These are phyloP conservation scores for Solanum piurae DNA, from an alignment of 257 asterid genomes.

Conservation along the genomic window DNA sequence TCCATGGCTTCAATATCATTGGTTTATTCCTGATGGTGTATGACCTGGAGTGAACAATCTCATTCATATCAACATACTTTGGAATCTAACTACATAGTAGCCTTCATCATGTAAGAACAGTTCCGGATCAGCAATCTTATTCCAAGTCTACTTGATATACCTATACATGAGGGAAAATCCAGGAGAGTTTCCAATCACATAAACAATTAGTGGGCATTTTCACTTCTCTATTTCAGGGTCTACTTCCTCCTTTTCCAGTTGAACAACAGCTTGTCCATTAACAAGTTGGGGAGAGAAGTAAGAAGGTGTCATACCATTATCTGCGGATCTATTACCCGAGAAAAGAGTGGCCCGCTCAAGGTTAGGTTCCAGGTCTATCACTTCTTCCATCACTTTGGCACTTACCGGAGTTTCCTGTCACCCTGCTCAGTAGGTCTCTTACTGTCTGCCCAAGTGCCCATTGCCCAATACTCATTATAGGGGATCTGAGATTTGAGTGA, in stretches of 20 bases:
- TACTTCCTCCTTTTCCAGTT: background rate
- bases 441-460: background rate
- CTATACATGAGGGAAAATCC: background rate
- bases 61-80: background rate
- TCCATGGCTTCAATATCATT: background rate
- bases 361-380: background rate
- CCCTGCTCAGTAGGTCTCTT: background rate
- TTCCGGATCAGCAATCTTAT: background rate
- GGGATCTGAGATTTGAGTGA: background rate
- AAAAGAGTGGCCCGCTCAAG: background rate
- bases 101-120: background rate
- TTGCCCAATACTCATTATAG: background rate
- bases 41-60: background rate
- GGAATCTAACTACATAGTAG: background rate
- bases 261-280: background rate
- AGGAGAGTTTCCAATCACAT: background rate
- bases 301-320: background rate
- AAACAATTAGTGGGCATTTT: background rate
- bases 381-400: background rate
- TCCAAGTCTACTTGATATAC: background rate
- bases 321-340: background rate
- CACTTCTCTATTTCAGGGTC: background rate
- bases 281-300: background rate
- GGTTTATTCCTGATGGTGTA: background rate
- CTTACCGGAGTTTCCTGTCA: background rate